Base-by-base conservation (phyloP, 306 rosid species). In the Cucumis cinereus region DNA sequence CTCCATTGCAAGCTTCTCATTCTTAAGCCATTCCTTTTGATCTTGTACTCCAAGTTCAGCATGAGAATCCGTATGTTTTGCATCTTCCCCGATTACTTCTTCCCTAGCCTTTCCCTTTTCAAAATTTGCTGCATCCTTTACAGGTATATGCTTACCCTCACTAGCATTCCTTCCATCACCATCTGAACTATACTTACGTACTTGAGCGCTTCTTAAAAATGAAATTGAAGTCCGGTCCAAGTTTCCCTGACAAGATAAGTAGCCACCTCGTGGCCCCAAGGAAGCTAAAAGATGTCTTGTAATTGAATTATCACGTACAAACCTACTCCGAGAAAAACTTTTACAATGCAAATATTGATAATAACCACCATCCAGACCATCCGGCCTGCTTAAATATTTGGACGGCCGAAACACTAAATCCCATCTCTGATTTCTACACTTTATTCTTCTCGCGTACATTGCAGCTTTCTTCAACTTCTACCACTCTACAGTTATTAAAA, bases 131-230 rank as follows among this genome's bases (percentile, higher is more conserved):
- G 82, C 93, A 78, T 85, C 93, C 64, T 87, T 84, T 43, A 86
- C 85, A 20, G 92, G 91, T 61, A 81, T 58, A 12, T 82, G 95
- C 58, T 89, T 87, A 78, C 86, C 86, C 84, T 90, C 96, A 49
- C 89, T 89, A n/a, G 96, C 88, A 82, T 87, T 87, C 77, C 96
- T 84, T 80, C 95, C 98, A 77, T 94, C 93, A 13, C 99, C 87
- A 79, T 88, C 89, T 26, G 99, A 91, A 79, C 99, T 94, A 80
- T 81, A 94, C 47, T 74, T 35, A 22, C 83, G 88, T 45, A 88
- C 68, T 82, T 83, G 95, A 69, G 80, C 79, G 79, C 83, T 73
- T 62, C 16, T 83, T 58, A 80, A 85, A 82, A 75, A 78, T 23
- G 85, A 60, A 71, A 63, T 75, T 36, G 66, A 77, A 74, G 81